Base-by-base conservation (phyloP, 176 grass and related monocot genomes). In the Bonia amplexicaulis region DNA sequence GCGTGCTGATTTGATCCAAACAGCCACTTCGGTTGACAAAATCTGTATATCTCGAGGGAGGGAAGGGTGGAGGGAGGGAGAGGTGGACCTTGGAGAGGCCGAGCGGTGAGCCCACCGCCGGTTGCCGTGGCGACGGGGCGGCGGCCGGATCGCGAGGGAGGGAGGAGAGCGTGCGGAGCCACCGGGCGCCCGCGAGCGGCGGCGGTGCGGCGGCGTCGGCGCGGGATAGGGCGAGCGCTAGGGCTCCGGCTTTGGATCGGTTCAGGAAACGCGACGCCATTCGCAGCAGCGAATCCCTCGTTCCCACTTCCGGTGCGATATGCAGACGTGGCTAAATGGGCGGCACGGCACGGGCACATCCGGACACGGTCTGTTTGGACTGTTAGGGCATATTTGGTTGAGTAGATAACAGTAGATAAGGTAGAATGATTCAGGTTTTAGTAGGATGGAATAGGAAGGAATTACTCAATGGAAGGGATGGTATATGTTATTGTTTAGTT, bases 241-340 rank as follows among this genome's bases (percentile, higher is more conserved):
- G 90, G 74, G 69, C 75, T 84, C 66, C 89, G 83, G 79, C 75
- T 84, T 71, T 92, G 83, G 79, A 92, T 86, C 74, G 80, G 78
- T 63, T 59, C 15, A 92, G 78, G 70, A 87, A 53, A 8, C 80
- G 76, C 54, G 84, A 86, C 69, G 84, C 90, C 90, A 89, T 89
- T 88, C 33, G 37, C 4, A 5, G 12, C 25, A 13, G 12, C 5
- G n/a, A n/a, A n/a, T 1, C 19, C 9, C 22, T 57, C 2, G 20
- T 57, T 22, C 6, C 17, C 52, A 19, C 53, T 55, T 20, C 20
- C 53, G 6, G 17, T 55, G 53, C 19, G 17, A 19, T 48, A 48
- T 37, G 35, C 35, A 37, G 35, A 37, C 35, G 35, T 37, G 1
- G 35, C 35, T 37, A 37, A 37, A 37, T 5, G 35, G 35, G 35